Evolutionary conservation across 2,329 filamentous ascomycete species (phyloP).

Genomic region (Microcera coccophila): DNA sequence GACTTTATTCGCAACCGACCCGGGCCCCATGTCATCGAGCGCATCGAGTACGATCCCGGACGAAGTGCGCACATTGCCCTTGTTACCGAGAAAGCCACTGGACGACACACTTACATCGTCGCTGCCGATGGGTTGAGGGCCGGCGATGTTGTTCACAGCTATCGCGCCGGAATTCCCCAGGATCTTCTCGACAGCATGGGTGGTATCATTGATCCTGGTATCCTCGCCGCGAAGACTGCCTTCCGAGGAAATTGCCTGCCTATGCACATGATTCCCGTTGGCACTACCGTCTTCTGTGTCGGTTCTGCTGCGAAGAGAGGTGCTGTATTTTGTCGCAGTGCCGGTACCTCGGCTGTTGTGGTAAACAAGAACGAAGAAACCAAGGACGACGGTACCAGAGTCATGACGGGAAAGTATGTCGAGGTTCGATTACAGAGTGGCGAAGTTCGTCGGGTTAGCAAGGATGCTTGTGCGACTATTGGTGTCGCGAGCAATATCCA

Average conservation of each 20-base stretch:
- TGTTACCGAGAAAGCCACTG: slow-evolving; percentile 68
- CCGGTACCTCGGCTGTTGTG: slow-evolving; percentile 85
- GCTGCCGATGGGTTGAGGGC: slow-evolving; percentile 92
- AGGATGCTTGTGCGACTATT: slow-evolving; percentile 90
- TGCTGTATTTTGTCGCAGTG: slow-evolving; percentile 90
- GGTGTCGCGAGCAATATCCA: slow-evolving; percentile 92
- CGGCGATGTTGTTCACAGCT: slow-evolving; percentile 90
- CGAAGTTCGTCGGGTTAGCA: slow-evolving; percentile 83
- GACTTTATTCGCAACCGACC: slow-evolving; percentile 79
- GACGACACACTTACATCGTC: slow-evolving; percentile 82
- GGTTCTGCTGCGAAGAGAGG: slow-evolving; percentile 69
- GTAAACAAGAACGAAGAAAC: slow-evolving; percentile 82
- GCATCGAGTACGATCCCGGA: slow-evolving; percentile 94
- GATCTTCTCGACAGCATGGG: slow-evolving; percentile 90
- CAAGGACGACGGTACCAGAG: slow-evolving; percentile 53
- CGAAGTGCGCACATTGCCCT: slow-evolving; percentile 91
- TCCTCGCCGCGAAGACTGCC: slow-evolving; percentile 89
- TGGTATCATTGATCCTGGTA: slow-evolving; percentile 87
- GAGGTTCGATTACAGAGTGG: slow-evolving; percentile 86
- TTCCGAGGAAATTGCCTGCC: slow-evolving; percentile 94
- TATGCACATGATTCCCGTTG: slow-evolving; percentile 90
- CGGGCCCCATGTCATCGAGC: slow-evolving; percentile 82
- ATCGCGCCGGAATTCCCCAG: slow-evolving; percentile 80
- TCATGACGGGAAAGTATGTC: slow-evolving; percentile 72
- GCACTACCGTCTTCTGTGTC: slow-evolving; percentile 89